Evolutionary conservation across 2,329 filamentous ascomycete species (phyloP).

Genomic region (Arthrinium puccinioides): DNA sequence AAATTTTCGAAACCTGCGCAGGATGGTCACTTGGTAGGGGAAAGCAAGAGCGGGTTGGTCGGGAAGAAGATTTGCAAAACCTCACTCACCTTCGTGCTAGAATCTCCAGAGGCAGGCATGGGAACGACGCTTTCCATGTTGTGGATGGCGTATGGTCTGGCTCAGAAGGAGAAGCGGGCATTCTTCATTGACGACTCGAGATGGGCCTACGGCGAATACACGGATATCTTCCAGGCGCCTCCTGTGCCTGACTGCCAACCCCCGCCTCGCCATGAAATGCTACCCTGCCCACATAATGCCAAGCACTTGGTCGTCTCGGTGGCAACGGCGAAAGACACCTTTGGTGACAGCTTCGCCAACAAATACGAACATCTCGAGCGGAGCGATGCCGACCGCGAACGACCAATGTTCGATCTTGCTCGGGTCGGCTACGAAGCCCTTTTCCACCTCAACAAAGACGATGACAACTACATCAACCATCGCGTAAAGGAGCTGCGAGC

Average conservation of each 20-base stretch:
- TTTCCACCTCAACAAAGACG: constrained; percentile 61
- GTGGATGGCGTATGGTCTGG: constrained; percentile 79
- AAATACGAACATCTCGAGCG: constrained; percentile 42
- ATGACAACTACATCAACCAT: constrained; percentile 55
- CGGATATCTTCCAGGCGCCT: constrained; percentile 62
- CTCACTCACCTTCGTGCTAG: constrained; percentile 72
- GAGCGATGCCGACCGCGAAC: constrained; percentile 43
- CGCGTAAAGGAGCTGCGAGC: constrained; percentile 50
- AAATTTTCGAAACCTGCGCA: constrained; percentile 26
- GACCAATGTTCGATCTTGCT: constrained; percentile 60
- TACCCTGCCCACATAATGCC: constrained; percentile 73
- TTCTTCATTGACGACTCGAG: constrained; percentile 83
- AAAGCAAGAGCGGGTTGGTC: constrained; percentile 32
- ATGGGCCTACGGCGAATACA: constrained; percentile 76
- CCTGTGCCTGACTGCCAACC: constrained; percentile 59
- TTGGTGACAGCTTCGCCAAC: constrained; percentile 51
- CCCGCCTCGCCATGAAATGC: constrained; percentile 66
- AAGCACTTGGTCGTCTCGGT: constrained; percentile 68
- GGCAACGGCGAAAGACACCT: constrained; percentile 56
- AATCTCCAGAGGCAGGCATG: constrained; percentile 67
- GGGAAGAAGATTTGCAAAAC: constrained; percentile 55
- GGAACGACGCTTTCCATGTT: constrained; percentile 70
- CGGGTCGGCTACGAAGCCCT: constrained; percentile 65
- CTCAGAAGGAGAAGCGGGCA: constrained; percentile 62
- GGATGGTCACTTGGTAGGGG: constrained; percentile 36